Base-by-base conservation (phyloP, 2,329 filamentous ascomycete genomes). In the Camillea tinctor region DNA sequence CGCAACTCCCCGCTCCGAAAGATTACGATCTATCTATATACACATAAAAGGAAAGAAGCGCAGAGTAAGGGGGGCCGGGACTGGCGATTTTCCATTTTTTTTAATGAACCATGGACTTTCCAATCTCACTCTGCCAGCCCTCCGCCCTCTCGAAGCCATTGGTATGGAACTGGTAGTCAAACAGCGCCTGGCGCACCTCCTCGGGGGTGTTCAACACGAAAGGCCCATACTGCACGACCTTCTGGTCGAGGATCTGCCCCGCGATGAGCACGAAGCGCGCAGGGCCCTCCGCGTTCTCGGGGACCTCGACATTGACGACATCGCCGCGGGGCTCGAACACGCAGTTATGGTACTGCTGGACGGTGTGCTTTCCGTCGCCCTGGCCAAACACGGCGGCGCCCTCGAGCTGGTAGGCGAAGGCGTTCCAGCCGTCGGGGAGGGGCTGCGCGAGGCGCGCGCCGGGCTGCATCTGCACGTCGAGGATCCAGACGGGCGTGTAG, bases 401-500 rank as follows among this genome's bases (percentile, higher is more conserved):
- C 60, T 88, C 82, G n/a, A 98, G 81, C 3, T 87, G 89, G 75
- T 97, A 98, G 17, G 89, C 88, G 71, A 98, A 98, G 1, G 91
- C 87, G 74, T 96, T 97, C 92, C 93, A 98, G 24, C 88, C 89
- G 63, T 81, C 77, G 0, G 94, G 94, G 2, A 98, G 72, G 4
- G 84, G 76, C 78, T 98, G 94, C 21, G 80, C 82, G 66, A 98
- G 80, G 60, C 81, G 86, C 52, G 91, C 93, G 56, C 94, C 94
- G 0, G 93, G 93, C 69, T 86, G 79, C 56, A 98, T 85, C 20
- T 85, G 87, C 55, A 97, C 80, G 73, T 98, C 94, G 51, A 98
- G 81, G 63, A 97, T 82, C 94, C 94, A 98, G n/a, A 98, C 93
- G 0, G 95, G 95, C 1, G 94, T 98, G 76, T 98, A 97, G 15